Conservation (phyloP, 495 filamentous ascomycete species). For the Penicillium diatomitis region DNA sequence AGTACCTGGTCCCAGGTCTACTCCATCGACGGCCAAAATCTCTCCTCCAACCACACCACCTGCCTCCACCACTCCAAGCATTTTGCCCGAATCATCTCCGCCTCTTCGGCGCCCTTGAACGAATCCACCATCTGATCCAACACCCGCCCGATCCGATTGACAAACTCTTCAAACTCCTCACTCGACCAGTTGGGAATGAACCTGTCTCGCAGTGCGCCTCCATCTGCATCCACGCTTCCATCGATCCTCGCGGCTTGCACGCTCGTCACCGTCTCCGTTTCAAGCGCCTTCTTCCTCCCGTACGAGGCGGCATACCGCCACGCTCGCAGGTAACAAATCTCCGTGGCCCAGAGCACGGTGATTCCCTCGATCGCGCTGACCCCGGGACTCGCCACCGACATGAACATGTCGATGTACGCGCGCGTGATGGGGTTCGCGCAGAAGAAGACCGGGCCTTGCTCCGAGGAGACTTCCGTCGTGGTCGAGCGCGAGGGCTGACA, state of each 20-base stretch:
- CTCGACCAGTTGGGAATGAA: conserved; percentile 63
- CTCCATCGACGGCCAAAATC: conserved; percentile 26
- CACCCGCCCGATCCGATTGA: conserved; percentile 31
- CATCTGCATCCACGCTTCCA: conserved; percentile 40
- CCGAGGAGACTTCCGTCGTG: conserved; percentile 11
- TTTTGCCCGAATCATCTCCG: conserved; percentile 18
- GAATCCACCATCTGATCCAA: conserved; percentile 35
- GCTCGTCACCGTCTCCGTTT: not conserved
- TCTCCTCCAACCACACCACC: conserved; percentile 44
- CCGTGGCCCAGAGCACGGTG: conserved; percentile 66
- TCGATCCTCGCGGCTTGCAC: too few species aligned
- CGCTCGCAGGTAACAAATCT: conserved; percentile 51
- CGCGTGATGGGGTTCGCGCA: conserved; percentile 35
- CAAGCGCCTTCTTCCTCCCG: conserved; percentile 11
- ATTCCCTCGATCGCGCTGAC: conserved; percentile 52
- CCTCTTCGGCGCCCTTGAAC: conserved; percentile 30
- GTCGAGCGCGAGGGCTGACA: not conserved
- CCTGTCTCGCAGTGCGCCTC: conserved; percentile 49
- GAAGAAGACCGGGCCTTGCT: conserved; percentile 15
- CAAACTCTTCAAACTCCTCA: conserved; percentile 48
- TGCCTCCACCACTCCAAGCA: conserved; percentile 44
- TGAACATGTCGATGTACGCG: conserved; percentile 47
- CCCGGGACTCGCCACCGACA: conserved; percentile 37
- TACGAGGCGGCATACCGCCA: conserved; percentile 47
- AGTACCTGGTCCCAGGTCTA: not conserved